Evolutionary conservation across 164 flowering plant species (phyloP), one percentile per base, ranked within the genome.

Genomic region (Magnolia sinica): DNA sequence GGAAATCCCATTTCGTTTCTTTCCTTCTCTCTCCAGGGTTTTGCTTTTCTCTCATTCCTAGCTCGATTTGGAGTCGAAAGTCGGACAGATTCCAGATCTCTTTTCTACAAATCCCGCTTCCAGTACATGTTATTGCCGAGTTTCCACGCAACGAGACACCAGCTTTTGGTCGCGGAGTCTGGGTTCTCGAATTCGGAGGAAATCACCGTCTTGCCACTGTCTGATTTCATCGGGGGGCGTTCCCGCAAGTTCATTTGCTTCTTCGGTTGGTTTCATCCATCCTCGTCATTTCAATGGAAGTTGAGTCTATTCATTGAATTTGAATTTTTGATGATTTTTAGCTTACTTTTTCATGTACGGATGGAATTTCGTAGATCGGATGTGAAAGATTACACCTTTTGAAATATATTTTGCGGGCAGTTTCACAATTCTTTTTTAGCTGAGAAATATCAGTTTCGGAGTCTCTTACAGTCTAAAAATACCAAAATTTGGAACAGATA

Each of bases 11-110:
- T 61, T 65, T 63, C 27, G 50, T 63, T 50, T 37, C 19, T n/a
- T 58, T 19, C 27, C 3, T 11, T 45, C 16, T 74, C 64, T 67
- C 75, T 74, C 73, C 72, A 77, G 80, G 80, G 83, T 75, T 77
- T 81, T 64, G 50, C 24, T 69, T 27, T 22, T 50, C 55, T 27
- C 18, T 31, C 19, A 50, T 19, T 18, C 27, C 10, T 66, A 50
- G 71, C 68, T 74, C 19, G 68, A 73, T 64, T 80, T 72, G 50
- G 49, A 31, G 63, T 71, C 50, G 50, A 55, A 24, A 72, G 59
- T 20, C 71, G 51, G 7, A 8, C 16, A 16, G 58, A 67, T 70
- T 78, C 55, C 31, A 23, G 10, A 19, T n/a, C n/a, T 66, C 50
- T 72, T 1, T 22, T 18, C 29, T 45, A 37, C 19, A 73, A 4